These are phyloP conservation scores for Berberis thunbergii DNA, from an alignment of 164 flowering plant genomes.

Conservation along the genomic window DNA sequence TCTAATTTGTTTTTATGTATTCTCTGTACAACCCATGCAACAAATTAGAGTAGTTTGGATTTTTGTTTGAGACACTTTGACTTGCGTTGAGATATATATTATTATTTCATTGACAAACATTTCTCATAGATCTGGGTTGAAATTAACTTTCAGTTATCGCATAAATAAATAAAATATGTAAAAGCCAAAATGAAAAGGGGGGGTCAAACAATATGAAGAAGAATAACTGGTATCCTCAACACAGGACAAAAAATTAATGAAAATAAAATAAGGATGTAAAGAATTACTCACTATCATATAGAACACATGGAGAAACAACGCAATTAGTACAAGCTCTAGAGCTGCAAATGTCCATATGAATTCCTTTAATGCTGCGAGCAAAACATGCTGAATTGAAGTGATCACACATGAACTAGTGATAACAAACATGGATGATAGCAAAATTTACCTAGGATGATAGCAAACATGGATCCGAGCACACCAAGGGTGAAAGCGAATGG, in stretches of 20 bases:
- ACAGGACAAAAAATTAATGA: neutral
- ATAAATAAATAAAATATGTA: no score
- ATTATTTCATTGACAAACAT: neutral
- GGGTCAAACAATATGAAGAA: neutral
- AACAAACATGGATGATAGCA: neutral
- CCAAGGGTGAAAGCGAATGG: slow-evolving; percentile 78
- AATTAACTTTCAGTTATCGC: no score
- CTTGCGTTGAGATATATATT: no score
- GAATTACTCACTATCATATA: slow-evolving; percentile 44
- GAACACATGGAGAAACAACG: slow-evolving; percentile 45
- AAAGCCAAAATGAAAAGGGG: neutral
- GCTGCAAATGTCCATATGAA: slow-evolving; percentile 92
- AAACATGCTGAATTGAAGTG: neutral
- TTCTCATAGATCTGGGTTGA: neutral
- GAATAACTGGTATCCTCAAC: neutral
- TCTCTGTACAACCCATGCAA: no score
- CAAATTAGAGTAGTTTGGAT: no score
- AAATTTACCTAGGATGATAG: slow-evolving; percentile 58
- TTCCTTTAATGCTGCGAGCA: slow-evolving; percentile 66
- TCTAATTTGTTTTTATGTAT: no score
- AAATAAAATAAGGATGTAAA: neutral
- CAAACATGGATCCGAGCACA: slow-evolving; percentile 59
- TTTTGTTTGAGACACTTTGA: no score
- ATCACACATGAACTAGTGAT: neutral
- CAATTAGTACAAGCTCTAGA: slow-evolving; percentile 70